phyloP scores from a whole-genome alignment of 208 protist species.

The Strigomonas culicis region DNA sequence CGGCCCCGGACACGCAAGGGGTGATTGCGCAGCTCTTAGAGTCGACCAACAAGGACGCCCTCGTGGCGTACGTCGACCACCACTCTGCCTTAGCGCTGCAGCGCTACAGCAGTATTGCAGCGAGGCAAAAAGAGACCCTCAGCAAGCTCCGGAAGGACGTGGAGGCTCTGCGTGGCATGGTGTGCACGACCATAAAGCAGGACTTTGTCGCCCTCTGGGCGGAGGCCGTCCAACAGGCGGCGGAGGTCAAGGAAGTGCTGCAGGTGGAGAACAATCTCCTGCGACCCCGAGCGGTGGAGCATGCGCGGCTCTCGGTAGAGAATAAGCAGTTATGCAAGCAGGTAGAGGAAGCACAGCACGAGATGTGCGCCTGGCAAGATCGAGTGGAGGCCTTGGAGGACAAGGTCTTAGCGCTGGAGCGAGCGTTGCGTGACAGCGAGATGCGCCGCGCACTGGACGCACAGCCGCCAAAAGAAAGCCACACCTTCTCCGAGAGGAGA shows the following conservation, averaged over 20 bases:
- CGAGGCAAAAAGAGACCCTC: slow-evolving; percentile 19
- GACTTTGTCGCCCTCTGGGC: slow-evolving; percentile 37
- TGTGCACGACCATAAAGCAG: slow-evolving; percentile 28
- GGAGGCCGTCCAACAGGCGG: slow-evolving; percentile 32
- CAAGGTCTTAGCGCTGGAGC: slow-evolving; percentile 28
- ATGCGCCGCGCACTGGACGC: slow-evolving; percentile 20
- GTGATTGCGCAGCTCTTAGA: slow-evolving; percentile 46
- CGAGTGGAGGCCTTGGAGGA: slow-evolving; percentile 14
- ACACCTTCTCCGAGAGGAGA: not conserved
- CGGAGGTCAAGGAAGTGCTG: slow-evolving; percentile 26
- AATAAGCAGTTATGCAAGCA: slow-evolving; percentile 7
- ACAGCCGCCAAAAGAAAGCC: slow-evolving; percentile 1
- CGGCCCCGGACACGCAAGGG: slow-evolving; percentile 17
- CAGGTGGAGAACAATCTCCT: slow-evolving; percentile 8
- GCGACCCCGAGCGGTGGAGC: slow-evolving; percentile 12
- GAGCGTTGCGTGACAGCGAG: slow-evolving; percentile 32
- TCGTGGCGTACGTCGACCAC: slow-evolving; percentile 28
- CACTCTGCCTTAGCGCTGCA: slow-evolving; percentile 21
- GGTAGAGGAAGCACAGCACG: slow-evolving; percentile 2
- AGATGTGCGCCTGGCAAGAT: slow-evolving; percentile 5
- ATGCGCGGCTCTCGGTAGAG: slow-evolving; percentile 12
- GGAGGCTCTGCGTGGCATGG: slow-evolving; percentile 48
- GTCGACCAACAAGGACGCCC: slow-evolving; percentile 31
- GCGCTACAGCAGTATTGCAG: slow-evolving; percentile 27
- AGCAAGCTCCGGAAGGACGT: slow-evolving; percentile 40